A percentile compares a stretch with the other conserved stretches of the same genome.
phyloP scores from a whole-genome alignment of 129 eudicot species.

The Calendula officinalis region DNA sequence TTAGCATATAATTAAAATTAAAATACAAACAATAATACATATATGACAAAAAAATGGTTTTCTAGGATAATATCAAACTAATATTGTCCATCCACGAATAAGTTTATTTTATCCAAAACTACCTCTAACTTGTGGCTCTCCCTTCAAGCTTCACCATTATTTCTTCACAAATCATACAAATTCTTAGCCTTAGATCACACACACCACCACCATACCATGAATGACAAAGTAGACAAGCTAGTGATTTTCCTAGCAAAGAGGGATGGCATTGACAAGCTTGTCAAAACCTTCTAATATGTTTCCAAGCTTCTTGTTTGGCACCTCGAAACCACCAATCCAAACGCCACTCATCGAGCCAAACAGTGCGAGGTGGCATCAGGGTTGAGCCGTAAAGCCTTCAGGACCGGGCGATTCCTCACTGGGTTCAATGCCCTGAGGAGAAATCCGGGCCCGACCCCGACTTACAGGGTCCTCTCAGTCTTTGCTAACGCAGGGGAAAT shows the following conservation, averaged over 20 bases:
- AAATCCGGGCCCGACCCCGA: slow-evolving; percentile 53
- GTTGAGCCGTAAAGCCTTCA: slow-evolving; percentile 92
- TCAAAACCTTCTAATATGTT: slow-evolving; percentile 90
- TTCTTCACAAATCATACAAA: slow-evolving; percentile 16
- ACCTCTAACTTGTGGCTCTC: slow-evolving; percentile 51
- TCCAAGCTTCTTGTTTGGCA: slow-evolving; percentile 84
- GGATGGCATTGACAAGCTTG: slow-evolving; percentile 93
- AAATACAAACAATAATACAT: no score
- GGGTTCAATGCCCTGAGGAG: slow-evolving; percentile 82
- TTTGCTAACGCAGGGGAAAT: slow-evolving; percentile 88
- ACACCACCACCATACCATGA: slow-evolving; percentile 43
- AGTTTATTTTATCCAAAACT: slow-evolving; percentile 42
- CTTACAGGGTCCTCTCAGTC: slow-evolving; percentile 53
- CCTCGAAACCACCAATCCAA: slow-evolving; percentile 49
- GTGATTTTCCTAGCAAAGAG: slow-evolving; percentile 89
- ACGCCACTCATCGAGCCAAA: slow-evolving; percentile 60
- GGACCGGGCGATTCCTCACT: slow-evolving; percentile 83
- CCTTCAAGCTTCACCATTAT: slow-evolving; percentile 22
- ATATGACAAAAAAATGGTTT: background rate
- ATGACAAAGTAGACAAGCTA: slow-evolving; percentile 89
- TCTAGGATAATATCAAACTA: slow-evolving; percentile 38
- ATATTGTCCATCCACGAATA: slow-evolving; percentile 46
- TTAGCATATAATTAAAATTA: no score
- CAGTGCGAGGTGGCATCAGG: slow-evolving; percentile 91
- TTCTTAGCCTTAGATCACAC: slow-evolving; percentile 14